Conservation (phyloP, 805 yeast species). For the Kockiozyma suomiensis region DNA sequence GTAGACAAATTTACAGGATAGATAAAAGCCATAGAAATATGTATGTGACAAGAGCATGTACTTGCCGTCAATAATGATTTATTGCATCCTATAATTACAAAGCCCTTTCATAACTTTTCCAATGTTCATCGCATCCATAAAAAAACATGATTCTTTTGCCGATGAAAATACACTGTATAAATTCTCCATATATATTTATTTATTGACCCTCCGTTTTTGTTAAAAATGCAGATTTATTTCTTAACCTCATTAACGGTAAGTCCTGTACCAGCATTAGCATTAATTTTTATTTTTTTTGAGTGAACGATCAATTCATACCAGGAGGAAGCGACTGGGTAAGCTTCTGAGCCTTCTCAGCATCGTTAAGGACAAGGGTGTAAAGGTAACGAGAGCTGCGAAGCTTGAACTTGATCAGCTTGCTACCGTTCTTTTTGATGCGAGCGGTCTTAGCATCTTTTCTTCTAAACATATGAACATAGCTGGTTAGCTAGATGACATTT, state of each 20-base stretch:
- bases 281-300: background rate
- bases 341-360: conserved; percentile 96
- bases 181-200: background rate
- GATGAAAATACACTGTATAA: conserved; percentile 6
- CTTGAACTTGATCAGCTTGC: conserved; percentile 98
- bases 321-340: conserved; percentile 97
- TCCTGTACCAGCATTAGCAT: conserved; percentile 5
- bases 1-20: no score
- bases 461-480: conserved; percentile 14
- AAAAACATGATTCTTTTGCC: background rate
- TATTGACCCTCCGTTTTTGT: background rate
- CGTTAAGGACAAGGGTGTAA: conserved; percentile 94
- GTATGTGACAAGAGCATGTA: no score
- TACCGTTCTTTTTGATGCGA: conserved; percentile 89
- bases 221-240: conserved; percentile 15
- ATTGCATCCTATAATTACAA: conserved; percentile 18
- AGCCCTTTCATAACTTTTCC: conserved; percentile 9
- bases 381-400: conserved; percentile 93
- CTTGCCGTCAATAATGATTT: no score
- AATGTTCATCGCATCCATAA: background rate
- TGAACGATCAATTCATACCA: conserved; percentile 35
- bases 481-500: no score
- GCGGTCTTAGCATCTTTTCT: conserved; percentile 92
- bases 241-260: conserved; percentile 31
- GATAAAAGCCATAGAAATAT: no score